Evolutionary conservation across 192 early-diverging fungal species (phyloP).

Genomic region (Coemansia erecta): DNA sequence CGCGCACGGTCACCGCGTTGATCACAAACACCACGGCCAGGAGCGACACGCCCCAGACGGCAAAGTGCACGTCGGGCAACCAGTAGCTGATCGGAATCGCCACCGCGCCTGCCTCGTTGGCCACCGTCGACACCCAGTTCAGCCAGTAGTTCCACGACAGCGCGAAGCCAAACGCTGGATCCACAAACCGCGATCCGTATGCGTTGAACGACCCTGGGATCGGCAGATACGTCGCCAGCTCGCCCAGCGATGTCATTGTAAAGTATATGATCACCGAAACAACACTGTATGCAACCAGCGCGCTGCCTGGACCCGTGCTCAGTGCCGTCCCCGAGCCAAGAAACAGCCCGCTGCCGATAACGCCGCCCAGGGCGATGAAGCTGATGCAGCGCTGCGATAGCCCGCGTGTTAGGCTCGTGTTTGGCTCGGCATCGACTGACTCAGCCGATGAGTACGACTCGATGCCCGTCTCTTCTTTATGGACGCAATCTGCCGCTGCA

Average conservation of each 20-base stretch:
- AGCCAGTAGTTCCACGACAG: conserved; percentile 66
- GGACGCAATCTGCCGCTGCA: no score
- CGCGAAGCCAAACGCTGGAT: conserved; percentile 67
- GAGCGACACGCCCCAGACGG: conserved; percentile 41
- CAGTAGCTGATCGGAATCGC: conserved; percentile 73
- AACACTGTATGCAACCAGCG: conserved; percentile 65
- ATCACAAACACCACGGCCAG: conserved; percentile 61
- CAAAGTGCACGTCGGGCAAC: conserved; percentile 28
- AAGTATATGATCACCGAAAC: conserved; percentile 64
- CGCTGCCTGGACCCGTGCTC: conserved; percentile 69
- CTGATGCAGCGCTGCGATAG: conserved; percentile 51
- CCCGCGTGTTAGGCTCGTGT: conserved; percentile 8
- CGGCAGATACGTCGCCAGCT: conserved; percentile 76
- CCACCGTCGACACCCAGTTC: conserved; percentile 60
- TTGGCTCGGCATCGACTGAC: not conserved
- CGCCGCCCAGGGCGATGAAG: conserved; percentile 69
- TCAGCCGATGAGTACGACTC: not conserved
- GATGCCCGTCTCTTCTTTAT: not conserved
- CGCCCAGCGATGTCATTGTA: conserved; percentile 71
- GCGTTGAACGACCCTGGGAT: conserved; percentile 74
- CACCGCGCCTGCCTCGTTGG: conserved; percentile 71
- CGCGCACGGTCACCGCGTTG: conserved; percentile 64
- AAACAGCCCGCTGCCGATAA: conserved; percentile 76
- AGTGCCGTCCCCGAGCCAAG: conserved; percentile 71
- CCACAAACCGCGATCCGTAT: conserved; percentile 70